Evolutionary conservation across 192 early-diverging fungal genomes (phyloP).

Genomic region (Diversispora eburnea): DNA sequence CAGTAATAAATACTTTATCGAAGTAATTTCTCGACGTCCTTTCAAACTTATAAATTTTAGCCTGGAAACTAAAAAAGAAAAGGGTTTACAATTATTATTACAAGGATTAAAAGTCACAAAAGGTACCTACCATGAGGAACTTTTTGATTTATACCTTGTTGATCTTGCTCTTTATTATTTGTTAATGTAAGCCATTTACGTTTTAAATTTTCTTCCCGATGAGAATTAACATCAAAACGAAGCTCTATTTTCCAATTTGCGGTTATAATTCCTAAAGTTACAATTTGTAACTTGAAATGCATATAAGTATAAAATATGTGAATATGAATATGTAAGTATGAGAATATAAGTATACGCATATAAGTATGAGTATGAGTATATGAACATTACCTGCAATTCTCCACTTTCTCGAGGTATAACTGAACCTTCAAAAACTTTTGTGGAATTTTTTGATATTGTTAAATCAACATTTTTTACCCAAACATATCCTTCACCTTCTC

Average conservation of each 20-base stretch:
- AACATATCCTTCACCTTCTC: slow-evolving; percentile 25
- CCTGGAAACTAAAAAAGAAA: slow-evolving; percentile 13
- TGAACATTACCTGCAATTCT: slow-evolving; percentile 56
- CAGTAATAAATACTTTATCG: slow-evolving; percentile 40
- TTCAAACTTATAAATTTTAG: slow-evolving; percentile 43
- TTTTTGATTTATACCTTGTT: background rate
- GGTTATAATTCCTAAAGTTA: slow-evolving; percentile 43
- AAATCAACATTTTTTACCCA: slow-evolving; percentile 45
- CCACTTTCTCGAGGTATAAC: slow-evolving; percentile 52
- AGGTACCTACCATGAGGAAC: background rate
- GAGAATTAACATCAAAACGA: slow-evolving; percentile 36
- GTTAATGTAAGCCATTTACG: slow-evolving; percentile 22
- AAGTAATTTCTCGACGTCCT: slow-evolving; percentile 52
- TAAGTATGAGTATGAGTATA: background rate
- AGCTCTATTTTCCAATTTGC: slow-evolving; percentile 46
- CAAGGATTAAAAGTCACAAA: background rate
- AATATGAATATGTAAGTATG: too few relatives aligned
- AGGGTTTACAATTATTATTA: background rate
- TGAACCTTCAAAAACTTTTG: slow-evolving; percentile 56
- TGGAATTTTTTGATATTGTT: slow-evolving; percentile 45
- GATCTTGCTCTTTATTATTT: background rate
- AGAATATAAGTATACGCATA: too few relatives aligned
- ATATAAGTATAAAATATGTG: background rate
- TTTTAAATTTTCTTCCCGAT: slow-evolving; percentile 33
- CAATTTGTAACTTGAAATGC: slow-evolving; percentile 38